A percentile compares a stretch with the other conserved stretches of the same genome.
Evolutionary conservation across 2,329 filamentous ascomycete species (phyloP).

Genomic region (Pestalotiopsis fici): DNA sequence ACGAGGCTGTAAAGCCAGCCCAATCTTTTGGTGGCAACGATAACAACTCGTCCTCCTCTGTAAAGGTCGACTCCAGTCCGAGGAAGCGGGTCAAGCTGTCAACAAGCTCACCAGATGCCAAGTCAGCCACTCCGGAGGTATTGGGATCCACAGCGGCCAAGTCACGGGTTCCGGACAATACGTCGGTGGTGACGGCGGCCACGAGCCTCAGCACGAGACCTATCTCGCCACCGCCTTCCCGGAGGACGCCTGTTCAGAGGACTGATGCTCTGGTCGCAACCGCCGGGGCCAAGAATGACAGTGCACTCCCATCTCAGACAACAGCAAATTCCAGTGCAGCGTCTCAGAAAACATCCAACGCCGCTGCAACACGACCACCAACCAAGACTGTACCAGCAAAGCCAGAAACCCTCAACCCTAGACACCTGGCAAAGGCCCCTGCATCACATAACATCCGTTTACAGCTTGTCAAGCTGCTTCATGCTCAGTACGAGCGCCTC

Average conservation of each 20-base stretch:
- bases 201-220: background rate
- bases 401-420: constrained; percentile 65
- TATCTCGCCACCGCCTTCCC: constrained; percentile 9
- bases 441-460: constrained; percentile 57
- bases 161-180: background rate
- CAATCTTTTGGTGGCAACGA: constrained; percentile 4
- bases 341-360: constrained; percentile 4
- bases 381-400: constrained; percentile 27
- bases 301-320: background rate
- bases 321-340: background rate
- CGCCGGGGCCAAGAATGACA: background rate
- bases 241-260: background rate
- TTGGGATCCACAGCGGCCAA: background rate
- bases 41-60: constrained; percentile 13
- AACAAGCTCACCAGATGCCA: constrained; percentile 5
- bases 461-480: constrained; percentile 62
- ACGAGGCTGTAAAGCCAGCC: constrained; percentile 7
- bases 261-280: background rate
- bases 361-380: background rate
- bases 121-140: background rate
- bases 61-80: constrained; percentile 11
- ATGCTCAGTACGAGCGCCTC: constrained; percentile 66
- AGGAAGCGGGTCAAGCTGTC: constrained; percentile 26
- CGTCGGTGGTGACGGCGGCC: background rate
- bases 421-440: constrained; percentile 60